Evolutionary conservation across 108 stramenopile genomes (phyloP).

Genomic region (Asterionellopsis glacialis): DNA sequence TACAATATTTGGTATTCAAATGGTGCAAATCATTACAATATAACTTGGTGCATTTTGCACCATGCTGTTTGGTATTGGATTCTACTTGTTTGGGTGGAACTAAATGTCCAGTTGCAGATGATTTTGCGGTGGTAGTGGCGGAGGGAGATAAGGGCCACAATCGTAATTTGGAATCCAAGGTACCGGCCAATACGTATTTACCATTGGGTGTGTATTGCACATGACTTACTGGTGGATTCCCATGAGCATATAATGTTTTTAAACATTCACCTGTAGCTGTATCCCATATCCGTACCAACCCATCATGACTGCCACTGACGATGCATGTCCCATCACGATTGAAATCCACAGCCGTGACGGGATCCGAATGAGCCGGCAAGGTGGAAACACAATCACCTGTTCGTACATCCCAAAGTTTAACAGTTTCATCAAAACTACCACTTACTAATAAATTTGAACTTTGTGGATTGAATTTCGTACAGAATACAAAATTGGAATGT

Average conservation of each 20-base stretch:
- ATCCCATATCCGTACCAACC: slow-evolving; percentile 94
- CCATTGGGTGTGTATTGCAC: slow-evolving; percentile 91
- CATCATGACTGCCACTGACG: slow-evolving; percentile 84
- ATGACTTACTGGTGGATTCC: slow-evolving; percentile 79
- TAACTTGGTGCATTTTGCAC: slow-evolving; percentile 33
- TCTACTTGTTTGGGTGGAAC: no score
- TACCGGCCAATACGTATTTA: slow-evolving; percentile 77
- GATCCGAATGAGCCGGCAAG: slow-evolving; percentile 93
- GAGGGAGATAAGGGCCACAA: slow-evolving; percentile 57
- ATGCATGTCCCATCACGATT: slow-evolving; percentile 87
- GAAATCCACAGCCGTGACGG: slow-evolving; percentile 89
- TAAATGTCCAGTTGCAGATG: no score
- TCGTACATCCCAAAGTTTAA: slow-evolving; percentile 94
- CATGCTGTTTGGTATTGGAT: no score
- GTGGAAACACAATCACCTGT: slow-evolving; percentile 87
- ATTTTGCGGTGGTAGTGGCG: no score
- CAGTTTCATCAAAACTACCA: slow-evolving; percentile 92
- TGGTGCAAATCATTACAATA: slow-evolving; percentile 29
- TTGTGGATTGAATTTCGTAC: slow-evolving; percentile 74
- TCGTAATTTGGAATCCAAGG: slow-evolving; percentile 72
- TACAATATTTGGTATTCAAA: slow-evolving; percentile 69
- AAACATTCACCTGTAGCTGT: slow-evolving; percentile 91
- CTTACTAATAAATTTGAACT: slow-evolving; percentile 69
- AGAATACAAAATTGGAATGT: slow-evolving; percentile 91
- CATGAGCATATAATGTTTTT: slow-evolving; percentile 91